Evolutionary conservation across 73 alveolate genomes (phyloP), one percentile per base, ranked within the genome.

Genomic region (Blepharisma stoltei): DNA sequence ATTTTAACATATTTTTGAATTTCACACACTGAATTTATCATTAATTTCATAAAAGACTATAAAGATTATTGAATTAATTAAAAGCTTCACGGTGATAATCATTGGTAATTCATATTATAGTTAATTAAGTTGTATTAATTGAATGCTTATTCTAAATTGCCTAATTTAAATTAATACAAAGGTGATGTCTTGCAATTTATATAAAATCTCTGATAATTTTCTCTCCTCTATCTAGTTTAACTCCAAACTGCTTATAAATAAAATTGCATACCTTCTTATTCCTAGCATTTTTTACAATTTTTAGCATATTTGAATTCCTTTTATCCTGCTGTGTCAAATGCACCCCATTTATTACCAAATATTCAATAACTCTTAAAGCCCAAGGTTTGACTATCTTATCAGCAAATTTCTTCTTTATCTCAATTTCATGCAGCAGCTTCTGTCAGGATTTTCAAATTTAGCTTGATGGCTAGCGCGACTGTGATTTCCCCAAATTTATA

Each of bases 321-420:
- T 60, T 60, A 5, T 60, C 5, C 47, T 60, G 73, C 2, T 60
- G 73, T 9, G 2, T 60, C 23, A 60, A 25, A 60, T 60, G 2
- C 0, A 47, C 73, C 37, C 73, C 73, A 8, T 60, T 60, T 1
- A 38, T 14, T 11, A 60, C 73, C 14, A 60, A 25, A 25, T 20
- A 60, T 38, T 60, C 73, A 60, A 60, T 38, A 60, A 60, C 73
- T 14, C 23, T 60, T 1, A 0, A 60, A 60, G 73, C 73, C 73
- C 73, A 60, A 14, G 18, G 5, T 32, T 32, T 32, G 3, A 32
- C 3, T 32, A 3, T 3, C 41, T 32, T 32, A 32, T 32, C 41
- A 32, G 3, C 0, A 32, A 32, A 1, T 32, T 32, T 32, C 41
- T 32, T 32, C 41, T 32, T 3, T 3, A 32, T 32, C 41, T 32